Conservation (phyloP, 2,329 filamentous ascomycete genomes). For the Colletotrichum cuscutae region DNA sequence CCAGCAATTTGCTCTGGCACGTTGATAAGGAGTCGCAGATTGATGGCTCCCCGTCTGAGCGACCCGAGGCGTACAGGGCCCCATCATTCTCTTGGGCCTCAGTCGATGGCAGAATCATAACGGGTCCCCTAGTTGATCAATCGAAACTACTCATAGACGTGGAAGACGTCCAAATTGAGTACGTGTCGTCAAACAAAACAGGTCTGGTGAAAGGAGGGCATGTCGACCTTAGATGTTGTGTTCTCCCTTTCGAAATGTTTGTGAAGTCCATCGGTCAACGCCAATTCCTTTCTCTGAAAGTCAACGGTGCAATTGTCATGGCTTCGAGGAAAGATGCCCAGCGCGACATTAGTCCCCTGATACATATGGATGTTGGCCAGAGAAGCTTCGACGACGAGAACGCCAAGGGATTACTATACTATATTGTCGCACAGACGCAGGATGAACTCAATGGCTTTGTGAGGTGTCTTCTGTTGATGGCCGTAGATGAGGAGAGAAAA, state of each 20-base stretch:
- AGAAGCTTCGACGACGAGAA: slow-evolving; percentile 1
- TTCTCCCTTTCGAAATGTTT: neutral
- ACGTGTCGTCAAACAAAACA: neutral
- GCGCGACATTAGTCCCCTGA: neutral
- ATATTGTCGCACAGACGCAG: neutral
- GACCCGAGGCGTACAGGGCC: neutral
- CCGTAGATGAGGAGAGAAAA: neutral
- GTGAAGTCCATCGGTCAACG: neutral
- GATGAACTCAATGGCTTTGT: neutral
- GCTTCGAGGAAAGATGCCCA: neutral
- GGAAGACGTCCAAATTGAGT: neutral
- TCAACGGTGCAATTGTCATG: neutral
- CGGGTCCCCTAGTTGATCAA: fast-evolving
- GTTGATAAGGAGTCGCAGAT: neutral
- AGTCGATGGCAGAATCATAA: neutral
- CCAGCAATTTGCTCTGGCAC: neutral
- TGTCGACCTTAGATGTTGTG: neutral
- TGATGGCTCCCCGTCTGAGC: neutral
- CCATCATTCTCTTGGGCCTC: slow-evolving; percentile 16
- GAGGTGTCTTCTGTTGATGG: neutral
- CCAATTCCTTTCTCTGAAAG: neutral
- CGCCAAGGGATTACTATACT: neutral
- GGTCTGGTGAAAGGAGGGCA: slow-evolving; percentile 7
- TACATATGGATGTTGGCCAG: slow-evolving; percentile 1
- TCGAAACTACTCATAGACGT: neutral